phyloP scores from a whole-genome alignment of 1,284 basidiomycete genomes.

The Cryptococcus sp. region DNA sequence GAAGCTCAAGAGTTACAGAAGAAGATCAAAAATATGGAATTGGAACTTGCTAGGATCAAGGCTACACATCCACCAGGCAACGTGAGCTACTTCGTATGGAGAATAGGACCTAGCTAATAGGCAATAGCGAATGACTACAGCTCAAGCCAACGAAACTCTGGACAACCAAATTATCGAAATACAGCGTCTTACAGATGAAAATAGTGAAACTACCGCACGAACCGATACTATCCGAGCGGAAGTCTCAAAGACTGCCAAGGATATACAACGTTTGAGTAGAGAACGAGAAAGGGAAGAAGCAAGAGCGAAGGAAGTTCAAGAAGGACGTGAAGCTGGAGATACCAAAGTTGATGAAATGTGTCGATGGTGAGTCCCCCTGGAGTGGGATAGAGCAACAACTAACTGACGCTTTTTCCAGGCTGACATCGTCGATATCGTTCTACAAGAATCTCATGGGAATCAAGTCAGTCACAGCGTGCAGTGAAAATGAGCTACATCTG shows the following conservation, averaged over 20 bases:
- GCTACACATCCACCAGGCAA: constrained; percentile 63
- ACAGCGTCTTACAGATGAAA: constrained; percentile 62
- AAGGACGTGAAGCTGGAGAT: constrained; percentile 55
- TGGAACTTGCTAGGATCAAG: constrained; percentile 68
- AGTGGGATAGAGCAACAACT: no score
- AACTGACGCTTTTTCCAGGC: constrained; percentile 58
- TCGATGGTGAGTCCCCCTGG: constrained; percentile 30
- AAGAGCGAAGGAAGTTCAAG: constrained; percentile 52
- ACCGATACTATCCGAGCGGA: constrained; percentile 58
- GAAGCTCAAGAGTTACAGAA: constrained; percentile 61
- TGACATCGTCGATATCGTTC: constrained; percentile 59
- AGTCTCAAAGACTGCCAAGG: constrained; percentile 57
- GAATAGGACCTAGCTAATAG: neutral
- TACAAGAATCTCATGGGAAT: constrained; percentile 62
- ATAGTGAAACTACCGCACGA: constrained; percentile 48
- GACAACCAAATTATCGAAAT: constrained; percentile 67
- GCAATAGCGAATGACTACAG: constrained; percentile 64
- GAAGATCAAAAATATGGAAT: constrained; percentile 71
- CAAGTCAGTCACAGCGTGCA: constrained; percentile 56
- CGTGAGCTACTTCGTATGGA: constrained; percentile 18
- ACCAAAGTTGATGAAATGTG: constrained; percentile 44
- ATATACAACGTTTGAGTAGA: constrained; percentile 60
- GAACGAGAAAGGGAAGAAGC: constrained; percentile 68
- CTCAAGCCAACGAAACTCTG: constrained; percentile 64
- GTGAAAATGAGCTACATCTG: constrained; percentile 69